phyloP scores from a whole-genome alignment of 768 basidiomycete species.

The Albatrellus ellisii region DNA sequence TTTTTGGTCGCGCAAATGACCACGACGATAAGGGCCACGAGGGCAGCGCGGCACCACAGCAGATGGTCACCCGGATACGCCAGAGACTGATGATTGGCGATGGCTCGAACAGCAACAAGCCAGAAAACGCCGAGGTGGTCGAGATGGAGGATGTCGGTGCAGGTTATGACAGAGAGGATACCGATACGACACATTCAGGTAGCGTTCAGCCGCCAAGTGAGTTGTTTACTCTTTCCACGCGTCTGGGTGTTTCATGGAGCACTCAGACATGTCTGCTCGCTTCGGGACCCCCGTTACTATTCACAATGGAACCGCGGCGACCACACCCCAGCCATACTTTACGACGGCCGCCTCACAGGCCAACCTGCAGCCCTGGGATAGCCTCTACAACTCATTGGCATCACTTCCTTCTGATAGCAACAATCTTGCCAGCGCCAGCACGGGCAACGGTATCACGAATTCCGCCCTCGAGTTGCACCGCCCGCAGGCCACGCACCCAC shows the following conservation, averaged over 20 bases:
- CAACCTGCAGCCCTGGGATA: too few relatives aligned
- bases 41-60: slow-evolving; percentile 20
- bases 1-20: slow-evolving; percentile 49
- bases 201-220: not conserved
- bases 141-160: too few relatives aligned
- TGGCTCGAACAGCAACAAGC: slow-evolving; percentile 24
- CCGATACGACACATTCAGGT: slow-evolving; percentile 2
- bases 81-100: slow-evolving; percentile 62
- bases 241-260: too few relatives aligned
- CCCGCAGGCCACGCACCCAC: slow-evolving; percentile 1
- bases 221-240: too few relatives aligned
- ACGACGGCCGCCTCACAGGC: too few relatives aligned
- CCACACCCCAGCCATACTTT: too few relatives aligned
- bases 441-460: too few relatives aligned
- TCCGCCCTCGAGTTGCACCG: slow-evolving; percentile 13
- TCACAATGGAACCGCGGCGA: too few relatives aligned
- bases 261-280: too few relatives aligned
- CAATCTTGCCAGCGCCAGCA: not conserved
- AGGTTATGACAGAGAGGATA: slow-evolving; percentile 27
- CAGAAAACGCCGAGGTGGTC: slow-evolving; percentile 21
- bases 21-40: slow-evolving; percentile 26
- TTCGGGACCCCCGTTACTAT: too few relatives aligned
- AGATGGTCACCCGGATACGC: slow-evolving; percentile 33
- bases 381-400: not conserved
- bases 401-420: slow-evolving; percentile 1